Evolutionary conservation across 768 basidiomycete species (phyloP).

Genomic region (Hortiboletus flavorubellus): DNA sequence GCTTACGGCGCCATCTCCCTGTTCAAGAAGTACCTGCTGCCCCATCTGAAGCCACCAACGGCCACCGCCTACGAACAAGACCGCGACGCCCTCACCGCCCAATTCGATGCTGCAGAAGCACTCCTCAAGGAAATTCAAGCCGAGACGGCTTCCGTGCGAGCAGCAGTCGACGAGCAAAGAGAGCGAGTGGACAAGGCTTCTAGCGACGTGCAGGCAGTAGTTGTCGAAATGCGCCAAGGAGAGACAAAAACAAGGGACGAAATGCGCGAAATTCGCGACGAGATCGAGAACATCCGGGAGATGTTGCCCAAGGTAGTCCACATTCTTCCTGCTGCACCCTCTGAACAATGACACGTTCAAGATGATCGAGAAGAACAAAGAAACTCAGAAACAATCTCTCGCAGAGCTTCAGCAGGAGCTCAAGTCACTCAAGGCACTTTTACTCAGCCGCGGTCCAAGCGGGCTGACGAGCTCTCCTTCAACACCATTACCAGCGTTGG

Average conservation of each 20-base stretch:
- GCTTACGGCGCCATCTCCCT: constrained; percentile 77
- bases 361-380: constrained; percentile 95
- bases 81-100: constrained; percentile 75
- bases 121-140: constrained; percentile 76
- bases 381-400: constrained; percentile 77
- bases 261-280: constrained; percentile 88
- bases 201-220: constrained; percentile 65
- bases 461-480: constrained; percentile 45
- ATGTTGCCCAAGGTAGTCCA: constrained; percentile 83
- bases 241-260: constrained; percentile 81
- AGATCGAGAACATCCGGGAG: constrained; percentile 85
- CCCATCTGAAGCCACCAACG: constrained; percentile 86
- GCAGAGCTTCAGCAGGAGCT: constrained; percentile 90
- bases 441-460: constrained; percentile 68
- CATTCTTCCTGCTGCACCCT: not conserved
- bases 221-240: constrained; percentile 71
- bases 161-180: constrained; percentile 74
- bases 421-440: constrained; percentile 87
- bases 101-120: constrained; percentile 86
- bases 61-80: constrained; percentile 88
- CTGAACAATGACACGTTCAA: constrained; percentile 29
- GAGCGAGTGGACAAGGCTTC: constrained; percentile 69
- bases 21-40: constrained; percentile 88
- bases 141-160: constrained; percentile 69
- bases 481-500: constrained; percentile 46